Evolutionary conservation across 2,329 filamentous ascomycete species (phyloP), one percentile per base, ranked within the genome.

Genomic region (Coleophoma cylindrospora): DNA sequence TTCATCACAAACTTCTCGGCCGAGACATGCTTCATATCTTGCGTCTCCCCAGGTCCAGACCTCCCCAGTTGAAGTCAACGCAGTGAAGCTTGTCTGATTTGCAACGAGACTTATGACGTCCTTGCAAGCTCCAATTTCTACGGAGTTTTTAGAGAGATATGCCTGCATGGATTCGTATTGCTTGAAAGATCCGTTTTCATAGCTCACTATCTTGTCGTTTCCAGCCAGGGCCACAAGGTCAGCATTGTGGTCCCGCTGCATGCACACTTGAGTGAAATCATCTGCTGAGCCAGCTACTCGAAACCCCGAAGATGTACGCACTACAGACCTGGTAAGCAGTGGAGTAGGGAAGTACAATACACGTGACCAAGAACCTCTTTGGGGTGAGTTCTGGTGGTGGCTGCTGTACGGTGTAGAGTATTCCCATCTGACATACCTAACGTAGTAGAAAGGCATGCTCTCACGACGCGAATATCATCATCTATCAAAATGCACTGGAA

Each of bases 11-110:
- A 71, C 61, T 2, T 74, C 67, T 15, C 83, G 74, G 5, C 78
- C 82, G 1, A 87, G 74, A 49, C 77, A 80, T 34, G 73, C 68
- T 27, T 69, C 65, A 57, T 80, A 84, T 14, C 84, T 75, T 43
- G 73, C 66, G 57, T 87, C 83, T 8, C 84, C 84, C 70, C 70
- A 72, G 14, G 65, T 70, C 51, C 64, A 69, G 5, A 73, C 67
- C 19, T 64, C 59, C 4, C 69, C 69, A 5, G 52, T 54, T 14
- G 62, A 57, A 45, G 66, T 65, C 15, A 73, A 59, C 34, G 67
- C 58, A 10, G 66, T 61, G 57, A 74, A 74, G 6, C 57, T 63
- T 2, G 65, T 69, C n/a, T 61, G 61, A 46, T 66, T 68, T 1
- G 69, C 69, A 11, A 66, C 53, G 17, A 66, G 45, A 11, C 57